Base-by-base conservation (phyloP, 2,329 filamentous ascomycete species). In the Pseudodiploospora longispora region DNA sequence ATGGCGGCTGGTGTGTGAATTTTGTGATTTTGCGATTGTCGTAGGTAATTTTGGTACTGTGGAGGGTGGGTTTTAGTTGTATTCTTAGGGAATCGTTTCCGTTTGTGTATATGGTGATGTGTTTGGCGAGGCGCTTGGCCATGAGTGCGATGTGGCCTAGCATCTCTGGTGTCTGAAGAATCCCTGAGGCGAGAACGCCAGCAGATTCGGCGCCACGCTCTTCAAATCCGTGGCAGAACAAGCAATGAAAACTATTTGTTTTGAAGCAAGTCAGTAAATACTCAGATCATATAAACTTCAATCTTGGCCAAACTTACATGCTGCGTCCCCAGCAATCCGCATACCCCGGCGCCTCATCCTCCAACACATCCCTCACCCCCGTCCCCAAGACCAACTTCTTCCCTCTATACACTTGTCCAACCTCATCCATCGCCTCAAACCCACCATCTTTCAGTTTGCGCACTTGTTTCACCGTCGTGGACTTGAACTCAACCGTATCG, bases 211-310 rank as follows among this genome's bases (percentile, higher is more conserved):
- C 55, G 2, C 72, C 74, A 10, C 70, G 65, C 41, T 80, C 73
- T 49, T 82, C 78, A 54, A 68, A 81, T 4, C 78, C 78, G 49
- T 80, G 69, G 56, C 76, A 82, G 52, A 74, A 78, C 1, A 81
- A 66, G 50, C 76, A 82, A 52, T 80, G 76, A 50, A 75, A 80
- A 27, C 46, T 48, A 28, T 9, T 19, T n/a, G n/a, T 19, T 19
- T 19, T 19, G 19, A 19, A 5, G 5, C 27, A 19, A 10, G 34
- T 27, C 5, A 31, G 9, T 36, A 38, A 5, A 6, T 27, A 36
- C 3, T 42, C 32, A 8, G 7, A 27, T 10, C 5, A 12, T 19
- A 5, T 7, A 5, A 10, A 30, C 7, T 2, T 27, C n/a, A 6
- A 19, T 1, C 6, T 30, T n/a, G 27, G 19, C 7, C 5, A n/a